These are phyloP conservation scores for Colletotrichum endophyticum DNA, from an alignment of 2,329 filamentous ascomycete genomes.

Conservation along the genomic window DNA sequence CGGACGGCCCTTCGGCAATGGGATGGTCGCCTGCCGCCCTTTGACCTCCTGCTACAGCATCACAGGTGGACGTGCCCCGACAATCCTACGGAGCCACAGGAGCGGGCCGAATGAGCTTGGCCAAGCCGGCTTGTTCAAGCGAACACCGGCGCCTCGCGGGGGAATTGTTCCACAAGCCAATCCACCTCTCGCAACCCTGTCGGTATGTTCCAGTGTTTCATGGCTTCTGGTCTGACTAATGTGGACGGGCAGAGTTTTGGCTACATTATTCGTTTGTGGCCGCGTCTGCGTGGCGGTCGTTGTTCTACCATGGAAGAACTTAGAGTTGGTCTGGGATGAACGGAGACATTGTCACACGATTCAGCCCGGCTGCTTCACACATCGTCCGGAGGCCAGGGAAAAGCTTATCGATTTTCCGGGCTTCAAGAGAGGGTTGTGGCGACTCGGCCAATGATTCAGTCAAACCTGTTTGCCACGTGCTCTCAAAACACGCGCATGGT, in stretches of 20 bases:
- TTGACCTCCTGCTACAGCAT: not conserved
- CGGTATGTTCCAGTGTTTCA: not conserved
- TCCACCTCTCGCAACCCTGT: not conserved
- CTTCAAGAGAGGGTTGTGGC: not conserved
- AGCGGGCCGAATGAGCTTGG: not conserved
- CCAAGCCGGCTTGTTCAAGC: not conserved
- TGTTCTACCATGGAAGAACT: not conserved
- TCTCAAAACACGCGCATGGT: not conserved
- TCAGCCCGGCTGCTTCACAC: not conserved
- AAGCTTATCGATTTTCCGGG: not conserved
- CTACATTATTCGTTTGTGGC: not conserved
- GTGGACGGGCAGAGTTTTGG: not conserved
- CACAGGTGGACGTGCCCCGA: not conserved
- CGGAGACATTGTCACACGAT: not conserved
- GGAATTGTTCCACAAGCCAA: not conserved
- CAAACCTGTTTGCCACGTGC: not conserved
- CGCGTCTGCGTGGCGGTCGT: not conserved
- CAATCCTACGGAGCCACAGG: not conserved
- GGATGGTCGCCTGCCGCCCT: not conserved
- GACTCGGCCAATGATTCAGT: not conserved
- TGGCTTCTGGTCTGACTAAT: not conserved
- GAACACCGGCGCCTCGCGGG: not conserved
- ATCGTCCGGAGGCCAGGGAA: not conserved
- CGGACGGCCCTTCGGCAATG: not conserved
- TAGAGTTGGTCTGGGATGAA: conserved; percentile 5